A percentile compares a stretch with the other conserved stretches of the same genome.
These are phyloP conservation scores for Syzygium jambos DNA, from an alignment of 345 rosid species.

Conservation along the genomic window DNA sequence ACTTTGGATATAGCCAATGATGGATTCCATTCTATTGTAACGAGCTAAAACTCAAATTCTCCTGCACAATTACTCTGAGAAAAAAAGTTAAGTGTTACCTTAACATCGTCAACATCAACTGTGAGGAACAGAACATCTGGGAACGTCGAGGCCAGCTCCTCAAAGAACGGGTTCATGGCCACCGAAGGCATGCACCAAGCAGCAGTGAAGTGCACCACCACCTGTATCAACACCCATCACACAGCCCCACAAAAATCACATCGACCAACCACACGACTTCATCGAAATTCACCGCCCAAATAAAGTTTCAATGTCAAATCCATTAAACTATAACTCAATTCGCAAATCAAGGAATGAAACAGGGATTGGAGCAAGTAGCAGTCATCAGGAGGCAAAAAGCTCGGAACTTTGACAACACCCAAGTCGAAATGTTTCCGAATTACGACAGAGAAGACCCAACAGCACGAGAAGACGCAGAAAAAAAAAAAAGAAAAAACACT, in stretches of 20 bases:
- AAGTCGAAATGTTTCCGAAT: not conserved
- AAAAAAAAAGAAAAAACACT: conserved; percentile 3
- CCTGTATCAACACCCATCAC: conserved; percentile 22
- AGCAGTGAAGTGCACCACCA: conserved; percentile 85
- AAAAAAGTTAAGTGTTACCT: conserved; percentile 23
- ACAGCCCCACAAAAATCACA: not conserved
- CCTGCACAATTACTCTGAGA: not conserved
- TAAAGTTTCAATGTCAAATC: not conserved
- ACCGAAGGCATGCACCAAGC: conserved; percentile 92
- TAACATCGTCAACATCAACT: conserved; percentile 87
- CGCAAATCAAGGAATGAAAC: not conserved
- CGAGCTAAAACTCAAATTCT: not conserved
- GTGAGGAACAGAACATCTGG: conserved; percentile 65
- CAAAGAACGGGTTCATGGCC: conserved; percentile 71
- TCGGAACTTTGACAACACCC: not conserved
- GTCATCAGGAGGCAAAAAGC: not conserved
- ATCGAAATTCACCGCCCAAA: not conserved
- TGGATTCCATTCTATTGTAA: not conserved
- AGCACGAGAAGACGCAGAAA: not conserved
- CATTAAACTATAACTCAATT: not conserved
- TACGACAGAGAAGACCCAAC: not conserved
- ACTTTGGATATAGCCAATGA: not conserved
- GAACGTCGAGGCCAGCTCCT: conserved; percentile 51
- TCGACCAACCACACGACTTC: not conserved
- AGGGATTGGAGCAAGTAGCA: not conserved